phyloP scores from a whole-genome alignment of 2,329 filamentous ascomycete species.

The Bipolaris bicolor region DNA sequence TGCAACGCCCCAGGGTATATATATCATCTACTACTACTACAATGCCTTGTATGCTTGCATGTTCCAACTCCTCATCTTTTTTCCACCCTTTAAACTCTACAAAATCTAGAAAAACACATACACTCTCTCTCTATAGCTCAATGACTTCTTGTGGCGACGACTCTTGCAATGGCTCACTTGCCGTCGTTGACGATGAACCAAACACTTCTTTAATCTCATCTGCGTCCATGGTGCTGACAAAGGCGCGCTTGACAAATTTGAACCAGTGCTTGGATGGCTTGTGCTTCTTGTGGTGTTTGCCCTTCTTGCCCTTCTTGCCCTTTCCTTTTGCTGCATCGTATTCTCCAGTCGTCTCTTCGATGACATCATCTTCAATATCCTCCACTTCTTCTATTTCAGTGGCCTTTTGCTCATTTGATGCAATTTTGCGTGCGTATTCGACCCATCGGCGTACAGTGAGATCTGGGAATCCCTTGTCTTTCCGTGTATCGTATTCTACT shows the following conservation, averaged over 20 bases:
- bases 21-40: neutral
- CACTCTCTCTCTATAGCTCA: conserved; percentile 20
- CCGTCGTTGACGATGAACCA: neutral
- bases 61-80: neutral
- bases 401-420: conserved; percentile 52
- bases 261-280: conserved; percentile 72
- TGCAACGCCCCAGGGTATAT: conserved; percentile 3
- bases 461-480: conserved; percentile 79
- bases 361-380: conserved; percentile 18
- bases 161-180: neutral
- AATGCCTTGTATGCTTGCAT: neutral
- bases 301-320: conserved; percentile 60
- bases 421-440: conserved; percentile 79
- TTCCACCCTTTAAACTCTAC: neutral
- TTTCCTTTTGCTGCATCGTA: conserved; percentile 44
- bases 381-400: conserved; percentile 24
- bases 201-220: conserved; percentile 64
- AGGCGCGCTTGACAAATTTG: conserved; percentile 77
- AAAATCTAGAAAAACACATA: neutral
- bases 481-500: conserved; percentile 84
- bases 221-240: conserved; percentile 73
- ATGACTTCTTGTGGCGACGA: conserved; percentile 20
- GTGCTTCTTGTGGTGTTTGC: conserved; percentile 52
- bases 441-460: conserved; percentile 84
- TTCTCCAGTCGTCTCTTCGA: conserved; percentile 19